These are phyloP conservation scores for Carex arenaria DNA, from an alignment of 202 grass and related monocot genomes.

Conservation along the genomic window DNA sequence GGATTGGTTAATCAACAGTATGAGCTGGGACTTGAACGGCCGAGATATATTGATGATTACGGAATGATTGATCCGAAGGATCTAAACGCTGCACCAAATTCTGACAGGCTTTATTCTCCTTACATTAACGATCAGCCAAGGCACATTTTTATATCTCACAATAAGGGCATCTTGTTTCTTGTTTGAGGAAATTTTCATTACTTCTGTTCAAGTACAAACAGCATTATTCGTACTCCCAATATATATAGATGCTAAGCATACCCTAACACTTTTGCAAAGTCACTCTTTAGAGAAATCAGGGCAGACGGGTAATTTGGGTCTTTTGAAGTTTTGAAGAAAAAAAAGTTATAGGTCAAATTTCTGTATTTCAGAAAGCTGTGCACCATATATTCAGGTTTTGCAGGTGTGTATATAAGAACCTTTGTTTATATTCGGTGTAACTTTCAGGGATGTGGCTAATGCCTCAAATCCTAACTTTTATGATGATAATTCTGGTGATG, in stretches of 20 bases:
- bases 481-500: conserved; percentile 47
- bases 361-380: neutral
- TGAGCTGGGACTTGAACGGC: conserved; percentile 31
- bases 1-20: conserved; percentile 39
- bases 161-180: neutral
- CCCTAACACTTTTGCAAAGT: neutral
- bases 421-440: conserved; percentile 9
- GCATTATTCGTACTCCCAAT: neutral
- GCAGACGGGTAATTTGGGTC: neutral
- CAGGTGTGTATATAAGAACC: neutral
- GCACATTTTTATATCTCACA: neutral
- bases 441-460: conserved; percentile 52
- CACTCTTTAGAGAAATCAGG: neutral
- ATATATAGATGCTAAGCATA: neutral
- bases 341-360: neutral
- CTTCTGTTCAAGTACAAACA: neutral
- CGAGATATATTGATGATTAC: conserved; percentile 25
- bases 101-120: conserved; percentile 19
- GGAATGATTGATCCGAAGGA: conserved; percentile 20
- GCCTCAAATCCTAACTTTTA: conserved; percentile 40
- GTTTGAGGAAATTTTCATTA: neutral
- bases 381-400: neutral
- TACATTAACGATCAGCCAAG: conserved; percentile 21
- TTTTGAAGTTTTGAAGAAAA: neutral
- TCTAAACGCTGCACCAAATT: conserved; percentile 19